Percentiles rank a stretch among this genome's conserved stretches.
Conservation (phyloP, 768 basidiomycete species). For the Lentinula lateritia region DNA sequence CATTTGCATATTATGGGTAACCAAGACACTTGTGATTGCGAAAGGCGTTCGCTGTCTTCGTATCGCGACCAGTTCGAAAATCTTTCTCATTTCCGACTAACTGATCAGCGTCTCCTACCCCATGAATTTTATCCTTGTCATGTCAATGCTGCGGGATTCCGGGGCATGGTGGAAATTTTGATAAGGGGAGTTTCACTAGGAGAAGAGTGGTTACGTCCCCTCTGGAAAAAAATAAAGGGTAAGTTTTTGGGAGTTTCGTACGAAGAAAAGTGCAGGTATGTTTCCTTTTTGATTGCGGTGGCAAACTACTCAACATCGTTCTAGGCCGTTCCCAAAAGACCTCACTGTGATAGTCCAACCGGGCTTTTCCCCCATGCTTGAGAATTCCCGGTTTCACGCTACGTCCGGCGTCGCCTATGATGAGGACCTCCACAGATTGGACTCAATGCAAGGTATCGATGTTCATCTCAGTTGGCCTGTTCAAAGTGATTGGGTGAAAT, state of each 20-base stretch:
- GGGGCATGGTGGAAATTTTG: not conserved
- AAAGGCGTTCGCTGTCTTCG: not conserved
- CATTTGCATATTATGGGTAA: slow-evolving; percentile 8
- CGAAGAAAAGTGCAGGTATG: too few relatives aligned
- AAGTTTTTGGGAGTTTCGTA: too few relatives aligned
- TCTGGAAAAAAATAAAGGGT: not conserved
- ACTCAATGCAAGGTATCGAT: not conserved
- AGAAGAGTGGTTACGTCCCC: not conserved
- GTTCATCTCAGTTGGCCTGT: slow-evolving; percentile 7
- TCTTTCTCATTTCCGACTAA: slow-evolving; percentile 7
- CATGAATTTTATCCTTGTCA: not conserved
- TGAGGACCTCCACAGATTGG: not conserved
- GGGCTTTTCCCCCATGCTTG: not conserved
- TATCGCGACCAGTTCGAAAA: slow-evolving; percentile 4
- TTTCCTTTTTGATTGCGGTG: too few relatives aligned
- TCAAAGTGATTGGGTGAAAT: slow-evolving; percentile 2
- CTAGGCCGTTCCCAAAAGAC: not conserved
- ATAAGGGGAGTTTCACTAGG: not conserved
- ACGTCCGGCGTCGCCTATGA: not conserved
- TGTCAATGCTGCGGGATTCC: not conserved
- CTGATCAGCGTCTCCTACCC: not conserved
- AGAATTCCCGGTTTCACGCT: not conserved
- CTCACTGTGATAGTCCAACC: not conserved
- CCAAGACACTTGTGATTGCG: not conserved
- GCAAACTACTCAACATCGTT: not conserved